Conservation (phyloP, 164 flowering plant genomes). For the Paratinospora sagittata region DNA sequence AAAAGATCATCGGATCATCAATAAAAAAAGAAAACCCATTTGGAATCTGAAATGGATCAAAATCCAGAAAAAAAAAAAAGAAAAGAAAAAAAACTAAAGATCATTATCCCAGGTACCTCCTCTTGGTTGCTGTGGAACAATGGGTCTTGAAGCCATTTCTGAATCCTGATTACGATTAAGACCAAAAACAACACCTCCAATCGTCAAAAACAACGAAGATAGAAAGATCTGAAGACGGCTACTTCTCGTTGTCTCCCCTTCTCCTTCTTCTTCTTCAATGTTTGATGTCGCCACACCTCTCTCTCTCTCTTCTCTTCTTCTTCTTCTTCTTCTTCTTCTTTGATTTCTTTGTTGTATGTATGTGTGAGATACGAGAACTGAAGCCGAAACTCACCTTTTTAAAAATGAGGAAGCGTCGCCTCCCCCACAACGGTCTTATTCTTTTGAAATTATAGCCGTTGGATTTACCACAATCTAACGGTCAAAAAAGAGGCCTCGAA, state of each 20-base stretch:
- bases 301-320: constrained; percentile 1
- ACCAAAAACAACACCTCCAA: constrained; percentile 26
- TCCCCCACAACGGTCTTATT: constrained; percentile 47
- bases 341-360: no score
- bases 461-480: constrained; percentile 15
- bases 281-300: constrained; percentile 16
- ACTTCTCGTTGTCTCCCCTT: constrained; percentile 16
- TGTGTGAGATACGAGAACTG: no score
- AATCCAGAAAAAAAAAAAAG: no score
- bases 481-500: background rate
- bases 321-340: constrained; percentile 9
- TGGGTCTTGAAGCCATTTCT: constrained; percentile 60
- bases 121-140: constrained; percentile 43
- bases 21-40: no score
- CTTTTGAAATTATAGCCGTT: constrained; percentile 19
- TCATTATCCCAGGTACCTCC: no score
- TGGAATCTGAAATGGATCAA: no score
- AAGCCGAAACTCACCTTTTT: constrained; percentile 12
- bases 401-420: constrained; percentile 26
- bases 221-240: constrained; percentile 17
- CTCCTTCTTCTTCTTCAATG: no score
- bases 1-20: background rate
- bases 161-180: constrained; percentile 14
- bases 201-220: constrained; percentile 19
- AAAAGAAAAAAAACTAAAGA: no score